These are phyloP conservation scores for Pythium oligandrum DNA, from an alignment of 352 stramenopile genomes.

Conservation along the genomic window DNA sequence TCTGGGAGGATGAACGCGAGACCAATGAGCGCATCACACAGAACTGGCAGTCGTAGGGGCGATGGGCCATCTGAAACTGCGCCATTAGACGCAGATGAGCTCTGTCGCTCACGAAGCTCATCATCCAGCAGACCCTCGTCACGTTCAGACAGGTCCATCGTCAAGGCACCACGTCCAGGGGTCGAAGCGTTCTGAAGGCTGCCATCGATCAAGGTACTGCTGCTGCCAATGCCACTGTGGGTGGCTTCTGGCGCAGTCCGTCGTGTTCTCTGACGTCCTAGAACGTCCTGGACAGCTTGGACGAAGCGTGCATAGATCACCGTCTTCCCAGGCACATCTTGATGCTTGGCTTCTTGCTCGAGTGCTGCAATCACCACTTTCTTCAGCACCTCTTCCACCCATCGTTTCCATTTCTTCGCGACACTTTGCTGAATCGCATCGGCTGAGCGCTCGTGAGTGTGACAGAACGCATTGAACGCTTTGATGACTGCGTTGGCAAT, in stretches of 20 bases:
- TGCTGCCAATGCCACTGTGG: neutral
- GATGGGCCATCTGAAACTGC: slow-evolving; percentile 3
- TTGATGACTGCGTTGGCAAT: slow-evolving; percentile 35
- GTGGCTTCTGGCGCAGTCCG: neutral
- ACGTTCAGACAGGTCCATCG: slow-evolving; percentile 11
- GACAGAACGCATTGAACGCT: slow-evolving; percentile 47
- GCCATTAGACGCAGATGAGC: neutral
- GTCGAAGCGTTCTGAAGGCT: slow-evolving; percentile 4
- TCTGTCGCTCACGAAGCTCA: slow-evolving; percentile 4
- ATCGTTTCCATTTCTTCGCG: slow-evolving; percentile 47
- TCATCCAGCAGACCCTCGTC: slow-evolving; percentile 12
- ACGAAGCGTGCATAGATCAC: slow-evolving; percentile 1
- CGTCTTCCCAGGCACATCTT: neutral
- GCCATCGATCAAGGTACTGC: slow-evolving; percentile 11
- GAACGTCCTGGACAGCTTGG: neutral
- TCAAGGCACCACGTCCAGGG: too few species aligned
- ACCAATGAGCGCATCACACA: slow-evolving; percentile 26
- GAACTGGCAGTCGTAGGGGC: slow-evolving; percentile 3
- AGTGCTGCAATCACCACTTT: slow-evolving; percentile 18
- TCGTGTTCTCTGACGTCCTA: too few species aligned
- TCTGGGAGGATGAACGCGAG: slow-evolving; percentile 50
- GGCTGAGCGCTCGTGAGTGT: slow-evolving; percentile 6
- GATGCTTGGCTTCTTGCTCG: neutral
- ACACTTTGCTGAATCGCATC: slow-evolving; percentile 28
- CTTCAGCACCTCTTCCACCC: slow-evolving; percentile 44